Base-by-base conservation (phyloP, 108 stramenopile species). In the Parietichytrium sp. region DNA sequence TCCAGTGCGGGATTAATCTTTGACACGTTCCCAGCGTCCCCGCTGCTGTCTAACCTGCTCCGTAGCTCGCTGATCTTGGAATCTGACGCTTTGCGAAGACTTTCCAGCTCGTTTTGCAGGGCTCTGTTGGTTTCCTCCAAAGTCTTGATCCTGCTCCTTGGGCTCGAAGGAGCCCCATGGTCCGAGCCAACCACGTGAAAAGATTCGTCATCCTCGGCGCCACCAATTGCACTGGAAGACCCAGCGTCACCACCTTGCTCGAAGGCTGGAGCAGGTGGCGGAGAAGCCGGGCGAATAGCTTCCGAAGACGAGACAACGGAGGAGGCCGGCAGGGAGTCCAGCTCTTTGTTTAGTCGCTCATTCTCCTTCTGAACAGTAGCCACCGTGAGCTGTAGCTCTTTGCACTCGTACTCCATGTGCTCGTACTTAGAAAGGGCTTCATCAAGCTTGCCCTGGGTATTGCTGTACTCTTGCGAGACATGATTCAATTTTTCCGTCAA, bases 1-100 rank as follows among this genome's bases (percentile, higher is more conserved):
- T 82, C 80, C 61, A 85, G 80, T 0, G 84, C 61, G 6, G 61
- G 61, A 6, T 72, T 42, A 7, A 72, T 47, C 54, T 20, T 20
- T 15, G 25, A 16, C n/a, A 33, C 45, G 38, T 33, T 25, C 16
- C 38, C 61, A 6, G 42, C 29, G 0, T 12, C 42, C 20, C 1
- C 45, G 38, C n/a, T 27, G 38, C 23, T 25, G n/a, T n/a, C n/a
- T n/a, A n/a, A n/a, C n/a, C n/a, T n/a, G n/a, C n/a, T n/a, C n/a
- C n/a, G n/a, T n/a, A n/a, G n/a, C n/a, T n/a, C n/a, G n/a, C n/a
- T n/a, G n/a, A n/a, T n/a, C 61, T 16, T 6, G 38, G 61, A n/a
- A 2, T 33, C 6, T 12, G 61, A 31, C 20, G 61, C 6, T 23
- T 7, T 72, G 10, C 61, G 61, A n/a, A 72, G 33, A 1, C 45